A percentile compares a stretch with the other conserved stretches of the same genome.
phyloP scores from a whole-genome alignment of 2,329 filamentous ascomycete genomes.

The Albophoma yamanashiensis region DNA sequence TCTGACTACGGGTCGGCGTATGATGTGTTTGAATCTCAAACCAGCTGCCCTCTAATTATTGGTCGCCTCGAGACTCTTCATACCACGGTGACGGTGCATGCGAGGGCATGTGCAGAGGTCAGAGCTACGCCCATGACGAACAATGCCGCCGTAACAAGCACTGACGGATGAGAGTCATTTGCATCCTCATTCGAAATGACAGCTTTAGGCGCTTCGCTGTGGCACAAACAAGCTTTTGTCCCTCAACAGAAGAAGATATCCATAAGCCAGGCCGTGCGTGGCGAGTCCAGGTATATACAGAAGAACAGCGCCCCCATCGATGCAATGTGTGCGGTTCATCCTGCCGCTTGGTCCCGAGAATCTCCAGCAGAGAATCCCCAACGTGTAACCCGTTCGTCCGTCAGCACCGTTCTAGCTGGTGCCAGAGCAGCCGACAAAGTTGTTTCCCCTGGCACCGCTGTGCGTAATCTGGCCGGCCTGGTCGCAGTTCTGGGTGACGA shows the following conservation, averaged over 20 bases:
- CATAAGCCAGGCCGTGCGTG: not conserved
- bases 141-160: too few species aligned
- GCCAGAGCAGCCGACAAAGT: conserved; percentile 51
- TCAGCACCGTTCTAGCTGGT: conserved; percentile 5
- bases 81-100: not conserved
- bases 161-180: too few species aligned
- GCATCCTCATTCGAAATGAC: not conserved
- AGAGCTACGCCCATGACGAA: too few species aligned
- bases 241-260: not conserved
- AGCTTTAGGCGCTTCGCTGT: not conserved
- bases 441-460: conserved; percentile 56
- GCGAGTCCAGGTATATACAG: not conserved
- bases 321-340: not conserved
- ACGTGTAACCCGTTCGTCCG: too few species aligned
- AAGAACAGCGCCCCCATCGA: not conserved
- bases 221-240: not conserved
- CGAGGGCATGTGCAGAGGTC: too few species aligned
- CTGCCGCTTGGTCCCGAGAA: too few species aligned
- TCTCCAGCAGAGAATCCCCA: too few species aligned
- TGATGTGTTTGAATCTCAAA: not conserved
- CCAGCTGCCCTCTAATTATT: not conserved
- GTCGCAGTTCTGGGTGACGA: conserved; percentile 41
- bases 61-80: not conserved
- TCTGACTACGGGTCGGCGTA: not conserved
- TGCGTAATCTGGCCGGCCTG: conserved; percentile 59